Evolutionary conservation across 208 protist species (phyloP), one percentile per base, ranked within the genome.

Genomic region (Trypanosoma lewisi): DNA sequence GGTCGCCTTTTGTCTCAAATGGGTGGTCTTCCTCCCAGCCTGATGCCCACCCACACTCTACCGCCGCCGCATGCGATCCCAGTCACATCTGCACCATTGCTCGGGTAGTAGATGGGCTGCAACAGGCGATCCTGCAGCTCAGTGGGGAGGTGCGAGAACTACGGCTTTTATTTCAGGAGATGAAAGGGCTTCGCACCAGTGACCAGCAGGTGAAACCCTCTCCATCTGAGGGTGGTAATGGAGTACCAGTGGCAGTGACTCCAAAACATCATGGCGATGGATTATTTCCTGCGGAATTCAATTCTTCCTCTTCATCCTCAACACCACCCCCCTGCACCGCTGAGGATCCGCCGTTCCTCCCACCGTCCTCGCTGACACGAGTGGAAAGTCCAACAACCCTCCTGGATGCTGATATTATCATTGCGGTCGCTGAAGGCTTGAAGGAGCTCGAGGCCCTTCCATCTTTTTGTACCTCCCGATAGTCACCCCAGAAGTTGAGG

Each of bases 111-210:
- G 49, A n/a, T 33, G 49, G 23, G 3, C 12, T 66, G 21, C 36
- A 39, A 28, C 50, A 59, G 9, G 50, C 51, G 6, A 39, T 67
- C 33, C 14, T 51, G 14, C 62, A 60, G 52, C 62, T 67, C 23
- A 51, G 39, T 16, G 37, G 41, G 25, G 51, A 58, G 39, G 27
- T 59, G 6, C 50, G 37, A 23, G 51, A 67, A 17, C 30, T 67
- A 14, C 50, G 52, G 16, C 21, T 59, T 19, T 36, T 27, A 11
- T n/a, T 67, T 19, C 31, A 54, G 25, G 8, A 19, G 5, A 30
- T 39, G 37, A 33, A 11, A 27, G 37, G 7, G 21, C 9, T 23
- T 30, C 2, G 16, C 8, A 21, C 27, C 5, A 34, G 27, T 34
- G 27, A n/a, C 7, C 19, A 25, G 9, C 2, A 19, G n/a, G 23